Conservation (phyloP, 2,329 filamentous ascomycete species). For the Xylaria polymorpha region DNA sequence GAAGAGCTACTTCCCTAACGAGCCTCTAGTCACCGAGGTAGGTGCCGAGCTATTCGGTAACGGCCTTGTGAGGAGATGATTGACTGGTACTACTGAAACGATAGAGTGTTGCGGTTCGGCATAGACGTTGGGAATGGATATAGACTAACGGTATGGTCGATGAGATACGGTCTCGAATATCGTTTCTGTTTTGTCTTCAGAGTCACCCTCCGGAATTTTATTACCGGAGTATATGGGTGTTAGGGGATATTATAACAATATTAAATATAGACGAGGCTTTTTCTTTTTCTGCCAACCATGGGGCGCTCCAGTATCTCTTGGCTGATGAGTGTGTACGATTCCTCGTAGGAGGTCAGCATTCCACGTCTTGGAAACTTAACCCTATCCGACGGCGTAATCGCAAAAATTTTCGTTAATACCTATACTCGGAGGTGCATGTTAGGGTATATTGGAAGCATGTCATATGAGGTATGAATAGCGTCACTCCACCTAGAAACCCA, state of each 20-base stretch:
- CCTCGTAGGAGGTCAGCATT: background rate
- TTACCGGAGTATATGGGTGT: background rate
- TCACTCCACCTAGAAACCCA: conserved; percentile 11
- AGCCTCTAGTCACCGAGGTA: conserved; percentile 68
- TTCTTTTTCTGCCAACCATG: background rate
- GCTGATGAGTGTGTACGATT: background rate
- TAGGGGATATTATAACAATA: background rate
- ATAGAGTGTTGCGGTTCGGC: background rate
- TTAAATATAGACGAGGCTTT: background rate
- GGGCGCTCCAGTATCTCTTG: background rate
- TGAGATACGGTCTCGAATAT: background rate
- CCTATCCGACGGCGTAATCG: background rate
- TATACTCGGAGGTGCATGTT: background rate
- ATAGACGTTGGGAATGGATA: background rate
- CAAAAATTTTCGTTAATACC: background rate
- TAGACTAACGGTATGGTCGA: background rate
- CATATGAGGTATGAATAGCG: conserved; percentile 12
- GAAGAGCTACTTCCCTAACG: conserved; percentile 65
- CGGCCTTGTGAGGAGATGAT: conserved; percentile 55
- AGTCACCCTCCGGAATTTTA: background rate
- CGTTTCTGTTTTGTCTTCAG: background rate
- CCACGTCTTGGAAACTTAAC: background rate
- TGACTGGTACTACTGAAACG: background rate
- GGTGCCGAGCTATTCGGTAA: conserved; percentile 63
- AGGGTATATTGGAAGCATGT: too few species aligned